These are phyloP conservation scores for Penicillium pulvis DNA, from an alignment of 495 filamentous ascomycete species.

Conservation along the genomic window DNA sequence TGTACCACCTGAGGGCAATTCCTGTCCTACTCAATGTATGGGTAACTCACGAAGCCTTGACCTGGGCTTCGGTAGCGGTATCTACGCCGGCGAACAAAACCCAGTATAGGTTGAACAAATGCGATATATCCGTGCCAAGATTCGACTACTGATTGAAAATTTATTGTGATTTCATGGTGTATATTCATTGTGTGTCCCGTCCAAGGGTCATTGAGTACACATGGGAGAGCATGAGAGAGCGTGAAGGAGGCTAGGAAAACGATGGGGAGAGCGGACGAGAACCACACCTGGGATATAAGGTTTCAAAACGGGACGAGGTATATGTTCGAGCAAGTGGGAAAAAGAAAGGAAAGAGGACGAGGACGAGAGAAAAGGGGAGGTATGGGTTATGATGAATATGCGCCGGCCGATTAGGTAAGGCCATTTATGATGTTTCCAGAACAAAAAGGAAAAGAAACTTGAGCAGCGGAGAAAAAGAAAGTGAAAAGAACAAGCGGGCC, in stretches of 20 bases:
- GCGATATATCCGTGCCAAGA: no score
- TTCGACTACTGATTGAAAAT: no score
- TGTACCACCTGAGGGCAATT: no score
- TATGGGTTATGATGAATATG: slow-evolving; percentile 29
- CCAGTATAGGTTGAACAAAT: no score
- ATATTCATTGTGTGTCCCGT: slow-evolving; percentile 34
- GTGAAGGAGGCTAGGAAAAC: slow-evolving; percentile 17
- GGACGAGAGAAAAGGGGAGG: slow-evolving; percentile 5
- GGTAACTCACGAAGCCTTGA: no score
- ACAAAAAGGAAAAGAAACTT: slow-evolving; percentile 13
- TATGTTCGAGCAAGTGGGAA: slow-evolving; percentile 21
- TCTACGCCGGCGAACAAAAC: no score
- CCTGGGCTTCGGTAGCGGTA: no score
- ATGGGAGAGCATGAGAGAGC: slow-evolving; percentile 21
- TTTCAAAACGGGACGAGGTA: slow-evolving; percentile 9
- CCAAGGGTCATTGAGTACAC: slow-evolving; percentile 26
- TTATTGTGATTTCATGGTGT: slow-evolving; percentile 20
- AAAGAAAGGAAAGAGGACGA: not conserved
- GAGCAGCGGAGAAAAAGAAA: slow-evolving; percentile 16
- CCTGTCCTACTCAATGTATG: no score
- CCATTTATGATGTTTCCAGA: slow-evolving; percentile 30
- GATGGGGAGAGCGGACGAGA: slow-evolving; percentile 25
- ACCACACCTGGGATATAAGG: slow-evolving; percentile 12
- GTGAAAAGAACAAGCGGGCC: slow-evolving; percentile 28
- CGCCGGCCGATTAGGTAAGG: slow-evolving; percentile 27